A percentile compares a stretch with the other conserved stretches of the same genome.
phyloP scores from a whole-genome alignment of 1,139 yeast species.

The Hansenula sp. region DNA sequence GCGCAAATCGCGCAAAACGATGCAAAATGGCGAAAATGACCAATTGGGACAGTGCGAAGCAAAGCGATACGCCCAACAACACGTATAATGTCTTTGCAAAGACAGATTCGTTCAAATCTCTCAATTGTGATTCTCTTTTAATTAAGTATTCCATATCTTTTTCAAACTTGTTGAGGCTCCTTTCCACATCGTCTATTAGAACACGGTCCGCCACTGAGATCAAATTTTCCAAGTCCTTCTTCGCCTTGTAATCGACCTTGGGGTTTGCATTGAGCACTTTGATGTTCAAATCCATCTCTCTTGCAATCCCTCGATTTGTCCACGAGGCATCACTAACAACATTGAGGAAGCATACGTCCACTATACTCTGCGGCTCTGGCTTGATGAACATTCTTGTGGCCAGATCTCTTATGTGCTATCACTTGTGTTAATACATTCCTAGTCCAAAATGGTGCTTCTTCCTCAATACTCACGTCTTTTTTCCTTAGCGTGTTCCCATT shows the following conservation, averaged over 20 bases:
- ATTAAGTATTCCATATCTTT: conserved; percentile 6
- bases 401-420: conserved; percentile 7
- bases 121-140: conserved; percentile 11
- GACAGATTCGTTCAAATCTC: conserved; percentile 18
- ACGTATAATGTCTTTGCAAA: conserved; percentile 3
- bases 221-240: conserved; percentile 5
- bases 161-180: conserved; percentile 2
- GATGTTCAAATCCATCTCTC: conserved; percentile 6
- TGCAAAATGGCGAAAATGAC: conserved; percentile 8
- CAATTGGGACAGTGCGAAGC: conserved; percentile 7
- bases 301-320: conserved; percentile 10
- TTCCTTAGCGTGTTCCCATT: conserved; percentile 7
- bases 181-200: conserved; percentile 3
- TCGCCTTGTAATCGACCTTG: conserved; percentile 1
- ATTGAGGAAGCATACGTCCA: conserved; percentile 20
- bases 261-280: conserved; percentile 5
- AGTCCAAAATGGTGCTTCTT: too few species aligned
- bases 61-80: conserved; percentile 4
- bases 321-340: conserved; percentile 23
- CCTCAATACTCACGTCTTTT: conserved; percentile 5
- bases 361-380: conserved; percentile 5
- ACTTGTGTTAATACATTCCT: background rate
- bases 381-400: conserved; percentile 9
- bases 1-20: conserved; percentile 1
- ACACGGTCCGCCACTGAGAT: background rate